A percentile compares a stretch with the other conserved stretches of the same genome.
Conservation (phyloP, 2,329 filamentous ascomycete species). For the Penicillium occitanis region DNA sequence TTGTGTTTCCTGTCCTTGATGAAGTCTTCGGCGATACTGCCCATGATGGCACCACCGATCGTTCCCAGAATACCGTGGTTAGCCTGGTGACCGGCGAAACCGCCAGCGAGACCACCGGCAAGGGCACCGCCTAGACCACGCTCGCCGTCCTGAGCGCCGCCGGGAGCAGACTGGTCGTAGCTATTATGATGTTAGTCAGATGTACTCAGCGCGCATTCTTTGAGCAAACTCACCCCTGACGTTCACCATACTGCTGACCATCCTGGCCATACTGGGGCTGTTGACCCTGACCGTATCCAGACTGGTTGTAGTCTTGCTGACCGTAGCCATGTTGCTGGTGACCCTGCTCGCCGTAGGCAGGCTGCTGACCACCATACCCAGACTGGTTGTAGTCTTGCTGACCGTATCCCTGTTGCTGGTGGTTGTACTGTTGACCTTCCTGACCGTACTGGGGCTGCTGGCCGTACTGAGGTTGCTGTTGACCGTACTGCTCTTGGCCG, state of each 20-base stretch:
- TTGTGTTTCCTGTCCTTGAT: slow-evolving; percentile 46
- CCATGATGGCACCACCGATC: slow-evolving; percentile 49
- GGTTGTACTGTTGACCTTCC: slow-evolving; percentile 25
- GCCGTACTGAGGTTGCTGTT: slow-evolving; percentile 29
- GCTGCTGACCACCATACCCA: slow-evolving; percentile 22
- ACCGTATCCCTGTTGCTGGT: slow-evolving; percentile 26
- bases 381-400: slow-evolving; percentile 20
- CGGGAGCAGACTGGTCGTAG: slow-evolving; percentile 34
- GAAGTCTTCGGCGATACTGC: slow-evolving; percentile 47
- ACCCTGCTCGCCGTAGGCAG: slow-evolving; percentile 10
- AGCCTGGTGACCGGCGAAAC: slow-evolving; percentile 48
- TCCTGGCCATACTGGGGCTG: slow-evolving; percentile 27
- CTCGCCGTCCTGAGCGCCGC: slow-evolving; percentile 45
- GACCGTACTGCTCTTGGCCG: slow-evolving; percentile 25
- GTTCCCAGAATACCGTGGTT: slow-evolving; percentile 51
- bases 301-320: slow-evolving; percentile 16
- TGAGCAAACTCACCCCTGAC: slow-evolving; percentile 14
- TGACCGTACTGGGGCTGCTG: slow-evolving; percentile 28
- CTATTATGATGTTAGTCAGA: slow-evolving; percentile 2
- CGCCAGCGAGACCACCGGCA: slow-evolving; percentile 48
- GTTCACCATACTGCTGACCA: slow-evolving; percentile 19
- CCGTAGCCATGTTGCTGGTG: slow-evolving; percentile 12
- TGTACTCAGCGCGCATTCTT: neutral
- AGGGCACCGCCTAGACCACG: slow-evolving; percentile 50
- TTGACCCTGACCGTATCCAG: slow-evolving; percentile 21